phyloP scores from a whole-genome alignment of 345 rosid species.

The Eutrema japonicum region DNA sequence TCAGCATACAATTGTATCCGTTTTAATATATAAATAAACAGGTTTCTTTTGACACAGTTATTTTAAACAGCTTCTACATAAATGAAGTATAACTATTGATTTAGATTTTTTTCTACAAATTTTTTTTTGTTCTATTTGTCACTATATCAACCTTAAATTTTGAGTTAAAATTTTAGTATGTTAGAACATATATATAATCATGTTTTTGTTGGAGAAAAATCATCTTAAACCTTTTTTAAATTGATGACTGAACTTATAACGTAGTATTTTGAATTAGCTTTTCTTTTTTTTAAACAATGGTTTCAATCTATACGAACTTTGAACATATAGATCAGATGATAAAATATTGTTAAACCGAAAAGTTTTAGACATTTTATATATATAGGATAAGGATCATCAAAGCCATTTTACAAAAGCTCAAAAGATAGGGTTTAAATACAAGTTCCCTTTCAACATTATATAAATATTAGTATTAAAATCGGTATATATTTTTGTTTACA shows the following conservation, averaged over 20 bases:
- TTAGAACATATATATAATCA: background rate
- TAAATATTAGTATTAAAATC: background rate
- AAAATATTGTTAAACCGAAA: too few relatives aligned
- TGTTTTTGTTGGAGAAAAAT: too few relatives aligned
- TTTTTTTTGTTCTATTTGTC: background rate
- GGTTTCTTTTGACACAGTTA: background rate
- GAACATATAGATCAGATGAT: background rate
- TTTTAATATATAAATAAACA: background rate
- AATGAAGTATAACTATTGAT: background rate
- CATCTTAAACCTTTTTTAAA: background rate
- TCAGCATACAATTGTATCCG: background rate
- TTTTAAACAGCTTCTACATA: slow-evolving; percentile 1
- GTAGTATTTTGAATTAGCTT: background rate
- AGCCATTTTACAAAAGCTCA: too few relatives aligned
- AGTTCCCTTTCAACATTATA: background rate
- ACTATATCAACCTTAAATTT: background rate
- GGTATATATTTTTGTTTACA: background rate
- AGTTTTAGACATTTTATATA: too few relatives aligned
- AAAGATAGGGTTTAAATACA: too few relatives aligned
- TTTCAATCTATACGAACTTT: slow-evolving; percentile 5
- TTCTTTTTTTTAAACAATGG: background rate
- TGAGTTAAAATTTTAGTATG: background rate
- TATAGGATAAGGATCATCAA: too few relatives aligned
- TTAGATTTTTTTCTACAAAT: background rate
- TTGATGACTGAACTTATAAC: background rate